These are phyloP conservation scores for Pseudogymnoascus sp. DNA, from an alignment of 2,329 filamentous ascomycete genomes.

Conservation along the genomic window DNA sequence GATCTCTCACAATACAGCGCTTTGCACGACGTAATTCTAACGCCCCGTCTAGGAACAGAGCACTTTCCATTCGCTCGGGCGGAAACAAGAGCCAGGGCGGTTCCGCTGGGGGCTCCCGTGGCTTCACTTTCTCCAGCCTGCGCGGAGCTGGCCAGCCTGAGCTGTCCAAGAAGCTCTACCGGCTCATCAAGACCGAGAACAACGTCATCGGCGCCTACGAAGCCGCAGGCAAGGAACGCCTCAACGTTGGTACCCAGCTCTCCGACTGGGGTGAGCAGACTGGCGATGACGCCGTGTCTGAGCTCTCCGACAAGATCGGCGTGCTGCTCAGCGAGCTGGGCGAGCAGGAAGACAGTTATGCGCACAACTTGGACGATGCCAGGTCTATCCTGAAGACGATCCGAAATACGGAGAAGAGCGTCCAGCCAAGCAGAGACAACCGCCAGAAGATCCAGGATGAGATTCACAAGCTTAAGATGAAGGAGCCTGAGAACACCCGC, in stretches of 20 bases:
- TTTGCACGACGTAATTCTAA: background rate
- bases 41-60: slow-evolving; percentile 53
- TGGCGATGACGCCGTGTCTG: slow-evolving; percentile 74
- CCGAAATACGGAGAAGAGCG: slow-evolving; percentile 88
- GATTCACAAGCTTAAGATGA: slow-evolving; percentile 83
- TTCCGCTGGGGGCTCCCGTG: slow-evolving; percentile 41
- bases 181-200: slow-evolving; percentile 92
- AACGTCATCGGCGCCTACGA: slow-evolving; percentile 79
- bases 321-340: slow-evolving; percentile 88
- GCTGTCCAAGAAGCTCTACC: slow-evolving; percentile 79
- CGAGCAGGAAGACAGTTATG: slow-evolving; percentile 85
- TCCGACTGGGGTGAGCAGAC: slow-evolving; percentile 96
- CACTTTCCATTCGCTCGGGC: slow-evolving; percentile 64
- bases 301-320: slow-evolving; percentile 91
- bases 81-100: slow-evolving; percentile 35
- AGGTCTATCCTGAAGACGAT: slow-evolving; percentile 80
- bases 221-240: slow-evolving; percentile 72
- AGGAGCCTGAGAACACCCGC: slow-evolving; percentile 77
- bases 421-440: slow-evolving; percentile 83
- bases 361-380: slow-evolving; percentile 79
- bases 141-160: slow-evolving; percentile 80
- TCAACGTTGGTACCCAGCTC: slow-evolving; percentile 79
- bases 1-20: background rate
- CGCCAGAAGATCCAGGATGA: slow-evolving; percentile 87
- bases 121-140: slow-evolving; percentile 79